Conservation (phyloP, 2,329 filamentous ascomycete species). For the Nannizziopsis barbatae region DNA sequence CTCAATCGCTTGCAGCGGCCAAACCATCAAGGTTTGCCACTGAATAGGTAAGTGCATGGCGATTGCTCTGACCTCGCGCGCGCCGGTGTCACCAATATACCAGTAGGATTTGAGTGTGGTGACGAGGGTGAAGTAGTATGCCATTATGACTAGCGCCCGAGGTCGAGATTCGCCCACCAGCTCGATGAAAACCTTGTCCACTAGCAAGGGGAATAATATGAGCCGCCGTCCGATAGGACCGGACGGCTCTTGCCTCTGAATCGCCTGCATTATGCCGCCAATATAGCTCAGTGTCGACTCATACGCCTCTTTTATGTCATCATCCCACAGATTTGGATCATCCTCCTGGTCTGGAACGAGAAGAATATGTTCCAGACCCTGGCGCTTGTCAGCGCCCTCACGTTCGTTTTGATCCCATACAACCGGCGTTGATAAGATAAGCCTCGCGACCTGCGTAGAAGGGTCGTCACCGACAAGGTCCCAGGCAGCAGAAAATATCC, state of each 20-base stretch:
- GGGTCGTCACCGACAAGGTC: not conserved
- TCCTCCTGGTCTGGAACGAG: not conserved
- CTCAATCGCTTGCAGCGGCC: not conserved
- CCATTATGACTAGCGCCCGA: not conserved
- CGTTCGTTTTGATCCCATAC: not conserved
- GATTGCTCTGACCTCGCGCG: constrained; percentile 1
- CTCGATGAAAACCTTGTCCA: not conserved
- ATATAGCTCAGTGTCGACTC: not conserved
- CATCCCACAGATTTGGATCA: not conserved
- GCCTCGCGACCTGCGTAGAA: not conserved
- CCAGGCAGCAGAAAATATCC: not conserved
- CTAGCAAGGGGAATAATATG: constrained; percentile 2
- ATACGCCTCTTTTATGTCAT: not conserved
- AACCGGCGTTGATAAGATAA: not conserved
- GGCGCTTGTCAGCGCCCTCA: not conserved
- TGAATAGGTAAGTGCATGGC: not conserved
- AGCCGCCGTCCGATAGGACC: not conserved
- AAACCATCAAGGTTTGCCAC: constrained; percentile 1
- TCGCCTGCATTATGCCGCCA: not conserved
- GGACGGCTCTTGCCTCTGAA: not conserved
- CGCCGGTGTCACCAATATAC: constrained; percentile 2
- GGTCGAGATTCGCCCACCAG: not conserved
- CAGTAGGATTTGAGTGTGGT: not conserved
- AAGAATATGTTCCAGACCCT: not conserved
- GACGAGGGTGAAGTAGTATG: not conserved